These are phyloP conservation scores for Pleurotus sapidus DNA, from an alignment of 768 basidiomycete genomes.

Conservation along the genomic window DNA sequence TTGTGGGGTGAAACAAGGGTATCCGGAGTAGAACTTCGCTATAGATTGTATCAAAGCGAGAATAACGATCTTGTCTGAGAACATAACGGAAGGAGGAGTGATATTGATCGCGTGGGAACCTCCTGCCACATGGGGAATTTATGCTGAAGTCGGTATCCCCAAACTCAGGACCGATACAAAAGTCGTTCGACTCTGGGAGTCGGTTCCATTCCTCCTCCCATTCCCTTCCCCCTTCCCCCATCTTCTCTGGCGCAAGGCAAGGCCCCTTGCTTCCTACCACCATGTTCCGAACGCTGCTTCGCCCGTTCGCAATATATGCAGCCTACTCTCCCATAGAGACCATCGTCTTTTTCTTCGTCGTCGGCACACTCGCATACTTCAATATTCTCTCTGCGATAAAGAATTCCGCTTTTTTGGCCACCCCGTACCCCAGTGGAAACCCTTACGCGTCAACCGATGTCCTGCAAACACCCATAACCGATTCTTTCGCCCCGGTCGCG, in stretches of 20 bases:
- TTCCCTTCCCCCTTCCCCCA: background rate
- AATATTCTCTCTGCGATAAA: constrained; percentile 90
- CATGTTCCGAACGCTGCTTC: constrained; percentile 6
- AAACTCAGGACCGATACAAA: constrained; percentile 2
- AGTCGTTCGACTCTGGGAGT: constrained; percentile 6
- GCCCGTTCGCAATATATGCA: constrained; percentile 66
- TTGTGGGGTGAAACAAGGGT: background rate
- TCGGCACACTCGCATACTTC: constrained; percentile 93
- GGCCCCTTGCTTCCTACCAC: background rate
- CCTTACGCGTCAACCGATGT: background rate
- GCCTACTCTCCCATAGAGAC: constrained; percentile 83
- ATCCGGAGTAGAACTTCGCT: background rate
- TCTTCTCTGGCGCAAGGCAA: background rate
- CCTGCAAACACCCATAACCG: background rate
- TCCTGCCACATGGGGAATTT: background rate
- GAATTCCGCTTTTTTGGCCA: constrained; percentile 76
- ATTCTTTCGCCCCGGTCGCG: background rate
- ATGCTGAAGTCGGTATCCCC: background rate
- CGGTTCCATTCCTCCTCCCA: background rate
- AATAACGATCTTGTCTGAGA: background rate
- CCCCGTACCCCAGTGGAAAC: constrained; percentile 32
- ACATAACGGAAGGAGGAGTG: background rate
- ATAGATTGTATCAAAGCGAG: background rate
- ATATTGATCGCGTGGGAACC: constrained; percentile 2
- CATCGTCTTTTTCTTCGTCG: constrained; percentile 84